Conservation (phyloP, 495 filamentous ascomycete species). For the Podospora pseudocomata region DNA sequence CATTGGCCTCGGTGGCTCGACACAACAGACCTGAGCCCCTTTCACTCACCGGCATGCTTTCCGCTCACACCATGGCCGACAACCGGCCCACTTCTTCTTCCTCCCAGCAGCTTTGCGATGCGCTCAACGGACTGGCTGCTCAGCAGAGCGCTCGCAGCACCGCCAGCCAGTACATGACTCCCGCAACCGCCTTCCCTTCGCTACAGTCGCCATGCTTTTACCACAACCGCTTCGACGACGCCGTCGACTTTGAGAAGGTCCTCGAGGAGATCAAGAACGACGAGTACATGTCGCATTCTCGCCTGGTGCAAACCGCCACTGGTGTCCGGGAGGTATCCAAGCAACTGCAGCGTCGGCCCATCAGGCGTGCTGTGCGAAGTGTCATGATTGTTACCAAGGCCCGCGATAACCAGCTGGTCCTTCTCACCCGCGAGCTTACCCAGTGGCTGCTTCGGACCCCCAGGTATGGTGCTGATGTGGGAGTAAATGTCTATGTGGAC, state of each 20-base stretch:
- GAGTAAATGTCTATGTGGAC: constrained; percentile 92
- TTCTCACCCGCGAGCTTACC: constrained; percentile 77
- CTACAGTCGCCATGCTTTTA: constrained; percentile 94
- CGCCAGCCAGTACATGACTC: constrained; percentile 39
- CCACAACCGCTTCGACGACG: constrained; percentile 92
- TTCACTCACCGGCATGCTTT: constrained; percentile 53
- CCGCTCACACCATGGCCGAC: constrained; percentile 43
- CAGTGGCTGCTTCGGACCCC: constrained; percentile 83
- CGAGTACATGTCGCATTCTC: constrained; percentile 86
- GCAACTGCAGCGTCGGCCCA: constrained; percentile 82
- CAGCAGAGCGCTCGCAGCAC: constrained; percentile 34
- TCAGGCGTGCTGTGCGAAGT: constrained; percentile 80
- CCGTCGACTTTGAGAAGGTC: constrained; percentile 90
- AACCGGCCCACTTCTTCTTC: constrained; percentile 48
- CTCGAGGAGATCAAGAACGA: constrained; percentile 90
- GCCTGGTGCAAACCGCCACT: constrained; percentile 89
- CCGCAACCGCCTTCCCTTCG: constrained; percentile 60
- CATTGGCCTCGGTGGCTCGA: constrained; percentile 70
- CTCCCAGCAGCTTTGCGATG: constrained; percentile 61
- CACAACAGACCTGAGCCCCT: constrained; percentile 55
- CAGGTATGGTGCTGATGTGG: constrained; percentile 70
- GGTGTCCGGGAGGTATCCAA: constrained; percentile 92
- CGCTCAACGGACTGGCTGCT: constrained; percentile 59
- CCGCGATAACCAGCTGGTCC: constrained; percentile 81
- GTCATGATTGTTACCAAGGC: constrained; percentile 98